phyloP scores from a whole-genome alignment of 441 rosid genomes.

The Kokia cookei region DNA sequence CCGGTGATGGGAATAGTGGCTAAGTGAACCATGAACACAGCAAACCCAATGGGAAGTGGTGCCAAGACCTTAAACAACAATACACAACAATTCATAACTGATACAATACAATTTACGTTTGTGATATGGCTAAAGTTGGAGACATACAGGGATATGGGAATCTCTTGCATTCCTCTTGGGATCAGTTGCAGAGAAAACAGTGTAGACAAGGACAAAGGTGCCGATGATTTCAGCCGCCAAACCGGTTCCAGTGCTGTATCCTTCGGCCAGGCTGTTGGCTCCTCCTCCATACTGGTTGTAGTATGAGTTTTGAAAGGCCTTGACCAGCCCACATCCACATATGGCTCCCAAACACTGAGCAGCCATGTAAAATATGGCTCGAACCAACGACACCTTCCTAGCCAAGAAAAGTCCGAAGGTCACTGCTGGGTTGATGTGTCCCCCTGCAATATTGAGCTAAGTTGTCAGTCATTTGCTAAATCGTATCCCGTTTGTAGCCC shows the following conservation, averaged over 20 bases:
- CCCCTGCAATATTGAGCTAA: conserved; percentile 28
- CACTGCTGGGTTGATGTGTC: conserved; percentile 72
- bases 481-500: neutral
- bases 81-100: neutral
- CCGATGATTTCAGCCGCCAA: conserved; percentile 61
- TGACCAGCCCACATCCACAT: conserved; percentile 58
- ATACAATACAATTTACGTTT: neutral
- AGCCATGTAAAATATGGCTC: conserved; percentile 60
- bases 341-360: conserved; percentile 73
- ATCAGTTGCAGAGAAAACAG: conserved; percentile 60
- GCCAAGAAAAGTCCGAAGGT: conserved; percentile 67
- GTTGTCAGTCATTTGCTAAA: neutral
- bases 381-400: conserved; percentile 55
- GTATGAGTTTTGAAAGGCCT: conserved; percentile 43
- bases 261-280: conserved; percentile 36
- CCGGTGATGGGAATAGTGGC: conserved; percentile 77
- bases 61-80: conserved; percentile 47
- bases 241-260: conserved; percentile 56
- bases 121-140: neutral
- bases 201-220: conserved; percentile 59
- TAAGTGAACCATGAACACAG: conserved; percentile 78
- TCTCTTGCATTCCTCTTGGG: conserved; percentile 57
- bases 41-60: conserved; percentile 67
- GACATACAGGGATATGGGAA: conserved; percentile 58
- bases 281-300: conserved; percentile 50